These are phyloP conservation scores for Wakefieldia striispora DNA, from an alignment of 768 basidiomycete genomes.

Conservation along the genomic window DNA sequence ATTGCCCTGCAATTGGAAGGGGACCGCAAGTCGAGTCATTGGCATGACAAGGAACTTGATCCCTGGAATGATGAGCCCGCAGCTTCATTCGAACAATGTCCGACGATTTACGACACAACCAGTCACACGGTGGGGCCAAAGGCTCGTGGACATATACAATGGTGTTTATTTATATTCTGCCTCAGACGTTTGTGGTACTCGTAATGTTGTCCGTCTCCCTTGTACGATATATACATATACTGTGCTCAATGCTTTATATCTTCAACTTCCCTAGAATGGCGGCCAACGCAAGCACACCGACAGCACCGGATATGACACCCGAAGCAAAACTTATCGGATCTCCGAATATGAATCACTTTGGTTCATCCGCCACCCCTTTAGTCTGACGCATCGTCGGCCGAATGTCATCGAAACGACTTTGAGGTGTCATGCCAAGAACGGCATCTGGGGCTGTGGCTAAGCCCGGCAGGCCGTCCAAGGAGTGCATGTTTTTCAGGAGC, in stretches of 20 bases:
- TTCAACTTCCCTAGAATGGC: constrained; percentile 7
- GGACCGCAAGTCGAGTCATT: no score
- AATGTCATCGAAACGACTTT: constrained; percentile 15
- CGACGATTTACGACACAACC: no score
- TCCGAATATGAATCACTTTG: background rate
- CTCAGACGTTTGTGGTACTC: no score
- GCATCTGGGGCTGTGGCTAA: constrained; percentile 31
- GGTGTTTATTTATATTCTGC: no score
- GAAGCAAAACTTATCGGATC: constrained; percentile 9
- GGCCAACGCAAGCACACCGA: constrained; percentile 7
- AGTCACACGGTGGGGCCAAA: no score
- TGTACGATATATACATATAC: background rate
- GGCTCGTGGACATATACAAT: no score
- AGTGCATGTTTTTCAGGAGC: constrained; percentile 45
- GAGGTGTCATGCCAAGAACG: constrained; percentile 5
- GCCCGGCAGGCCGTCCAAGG: constrained; percentile 60
- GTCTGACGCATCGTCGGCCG: constrained; percentile 16
- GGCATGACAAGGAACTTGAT: no score
- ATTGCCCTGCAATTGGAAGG: no score
- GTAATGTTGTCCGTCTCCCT: no score
- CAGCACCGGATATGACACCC: constrained; percentile 19
- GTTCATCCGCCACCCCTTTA: background rate
- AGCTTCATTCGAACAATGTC: no score
- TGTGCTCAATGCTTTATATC: background rate
- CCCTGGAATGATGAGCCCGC: no score